Evolutionary conservation across 192 early-diverging fungal species (phyloP), one percentile per base, ranked within the genome.

Genomic region (Chytriomyces hyalinus): DNA sequence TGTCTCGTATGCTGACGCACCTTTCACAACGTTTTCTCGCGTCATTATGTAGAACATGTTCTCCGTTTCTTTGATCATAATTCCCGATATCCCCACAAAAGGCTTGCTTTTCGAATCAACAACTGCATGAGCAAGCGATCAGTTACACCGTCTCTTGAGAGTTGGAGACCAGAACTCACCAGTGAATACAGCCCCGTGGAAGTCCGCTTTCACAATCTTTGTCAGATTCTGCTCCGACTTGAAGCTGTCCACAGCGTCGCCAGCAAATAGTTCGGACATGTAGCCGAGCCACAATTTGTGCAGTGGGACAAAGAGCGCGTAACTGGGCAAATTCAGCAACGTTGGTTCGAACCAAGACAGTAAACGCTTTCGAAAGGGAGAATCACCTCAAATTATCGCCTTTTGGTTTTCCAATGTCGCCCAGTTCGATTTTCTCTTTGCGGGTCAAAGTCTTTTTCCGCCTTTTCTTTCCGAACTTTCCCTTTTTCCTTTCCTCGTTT

Each of bases 51-150:
- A 86, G 72, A 98, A 94, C 63, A 92, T 88, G 73, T 93, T 94
- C 63, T 96, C 94, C 0, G 95, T 96, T 71, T 98, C 96, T 74
- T 95, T 92, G 17, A 95, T 89, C 5, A 93, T 84, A 65, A 96
- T 96, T 7, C 96, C 95, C 26, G 84, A 81, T 2, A 91, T 67
- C 5, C 94, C 94, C 45, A 98, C 84, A 75, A 89, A 91, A 5
- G 89, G 89, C 6, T 94, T 93, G 49, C 92, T 93, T 77, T 91
- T 93, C 11, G 94, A 91, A 65, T 89, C 84, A 28, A 83, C 78
- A 10, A 97, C 93, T 91, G 57, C 36, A 36, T 36, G 36, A 36
- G 36, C 36, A 2, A 36, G 36, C 4, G 4, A 36, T 36, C 36
- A 36, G 36, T 36, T 36, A 3, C 36, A 36, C 36, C 36, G 3